These are phyloP conservation scores for Pyrenula massariospora DNA, from an alignment of 495 filamentous ascomycete species.

Conservation along the genomic window DNA sequence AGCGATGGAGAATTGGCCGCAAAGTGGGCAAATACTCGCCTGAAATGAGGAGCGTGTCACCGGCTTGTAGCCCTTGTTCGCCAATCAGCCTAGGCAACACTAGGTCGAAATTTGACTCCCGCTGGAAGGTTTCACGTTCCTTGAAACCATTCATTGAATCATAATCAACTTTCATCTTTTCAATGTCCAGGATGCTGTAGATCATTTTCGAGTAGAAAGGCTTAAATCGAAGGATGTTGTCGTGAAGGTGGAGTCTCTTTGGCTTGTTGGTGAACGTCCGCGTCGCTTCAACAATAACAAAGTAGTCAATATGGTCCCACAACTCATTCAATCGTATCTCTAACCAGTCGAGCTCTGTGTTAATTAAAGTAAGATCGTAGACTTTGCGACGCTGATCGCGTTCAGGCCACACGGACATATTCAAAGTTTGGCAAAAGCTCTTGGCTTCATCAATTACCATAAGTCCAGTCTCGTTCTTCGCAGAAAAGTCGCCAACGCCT, in stretches of 20 bases:
- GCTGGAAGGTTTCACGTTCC: conserved; percentile 38
- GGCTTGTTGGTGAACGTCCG: conserved; percentile 36
- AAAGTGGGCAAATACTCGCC: conserved; percentile 3
- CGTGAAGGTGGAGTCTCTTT: conserved; percentile 33
- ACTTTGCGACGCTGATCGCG: conserved; percentile 26
- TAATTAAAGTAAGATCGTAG: conserved; percentile 43
- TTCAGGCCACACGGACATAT: background rate
- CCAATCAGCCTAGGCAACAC: conserved; percentile 30
- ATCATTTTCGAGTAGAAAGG: conserved; percentile 39
- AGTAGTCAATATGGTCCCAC: conserved; percentile 39
- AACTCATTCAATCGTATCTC: conserved; percentile 44
- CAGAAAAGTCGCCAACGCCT: background rate
- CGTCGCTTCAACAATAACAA: conserved; percentile 39
- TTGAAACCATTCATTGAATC: conserved; percentile 22
- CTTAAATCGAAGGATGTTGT: conserved; percentile 25
- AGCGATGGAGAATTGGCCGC: conserved; percentile 32
- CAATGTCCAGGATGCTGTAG: conserved; percentile 32
- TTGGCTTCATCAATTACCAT: background rate
- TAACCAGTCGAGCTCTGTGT: conserved; percentile 44
- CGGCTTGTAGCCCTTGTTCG: conserved; percentile 8
- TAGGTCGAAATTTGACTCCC: conserved; percentile 36
- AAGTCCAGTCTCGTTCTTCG: background rate
- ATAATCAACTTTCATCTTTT: conserved; percentile 14
- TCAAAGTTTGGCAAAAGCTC: background rate
- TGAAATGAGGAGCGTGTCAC: conserved; percentile 23